Conservation (phyloP, 306 rosid species). For the Hippophae tibetana region DNA sequence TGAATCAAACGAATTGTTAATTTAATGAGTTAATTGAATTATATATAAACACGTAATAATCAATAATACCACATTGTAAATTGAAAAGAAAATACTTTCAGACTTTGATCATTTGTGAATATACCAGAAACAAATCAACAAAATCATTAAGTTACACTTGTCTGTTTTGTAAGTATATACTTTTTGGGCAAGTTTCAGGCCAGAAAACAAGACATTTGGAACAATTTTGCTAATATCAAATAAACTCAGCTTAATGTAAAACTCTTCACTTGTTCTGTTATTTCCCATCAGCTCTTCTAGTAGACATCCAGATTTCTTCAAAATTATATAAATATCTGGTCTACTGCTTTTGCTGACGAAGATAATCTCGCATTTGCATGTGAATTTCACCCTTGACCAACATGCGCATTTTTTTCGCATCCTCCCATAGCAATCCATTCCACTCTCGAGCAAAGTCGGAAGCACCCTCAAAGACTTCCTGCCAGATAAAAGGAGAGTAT, state of each 20-base stretch:
- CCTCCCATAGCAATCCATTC: slow-evolving; percentile 87
- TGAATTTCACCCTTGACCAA: slow-evolving; percentile 71
- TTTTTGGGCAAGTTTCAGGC: background rate
- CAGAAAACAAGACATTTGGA: background rate
- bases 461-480: slow-evolving; percentile 87
- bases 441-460: slow-evolving; percentile 79
- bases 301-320: background rate
- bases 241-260: too few species aligned
- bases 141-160: background rate
- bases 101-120: background rate
- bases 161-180: background rate
- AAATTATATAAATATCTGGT: background rate
- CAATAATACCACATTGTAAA: too few species aligned
- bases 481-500: slow-evolving; percentile 12
- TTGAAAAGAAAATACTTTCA: too few species aligned
- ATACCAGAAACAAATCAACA: too few species aligned
- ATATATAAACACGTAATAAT: too few species aligned
- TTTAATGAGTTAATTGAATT: too few species aligned
- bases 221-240: background rate
- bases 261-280: background rate
- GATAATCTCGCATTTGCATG: slow-evolving; percentile 52
- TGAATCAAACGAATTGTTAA: too few species aligned
- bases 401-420: slow-evolving; percentile 72
- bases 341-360: slow-evolving; percentile 60
- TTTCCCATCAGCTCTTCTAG: too few species aligned